Evolutionary conservation across 257 asterid species (phyloP).

Genomic region (Rubia yunnanensis): DNA sequence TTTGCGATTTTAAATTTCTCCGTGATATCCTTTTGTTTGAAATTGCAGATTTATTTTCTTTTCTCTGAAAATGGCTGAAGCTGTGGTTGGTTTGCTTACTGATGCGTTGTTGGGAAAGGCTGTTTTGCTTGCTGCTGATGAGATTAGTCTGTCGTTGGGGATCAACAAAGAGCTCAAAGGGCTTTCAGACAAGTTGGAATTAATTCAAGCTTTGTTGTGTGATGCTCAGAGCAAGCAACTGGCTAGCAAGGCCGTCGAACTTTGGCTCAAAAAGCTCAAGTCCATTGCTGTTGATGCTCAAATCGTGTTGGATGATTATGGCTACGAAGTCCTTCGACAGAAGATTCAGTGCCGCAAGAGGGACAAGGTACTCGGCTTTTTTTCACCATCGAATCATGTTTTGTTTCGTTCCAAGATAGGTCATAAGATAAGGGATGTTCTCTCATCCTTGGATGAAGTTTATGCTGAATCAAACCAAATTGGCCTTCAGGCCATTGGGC

Average conservation of each 20-base stretch:
- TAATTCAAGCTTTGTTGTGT: not conserved
- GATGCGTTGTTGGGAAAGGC: not conserved
- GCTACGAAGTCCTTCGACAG: slow-evolving; percentile 3
- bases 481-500: not conserved
- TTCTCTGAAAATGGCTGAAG: not conserved
- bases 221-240: slow-evolving; percentile 15
- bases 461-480: not conserved
- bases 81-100: not conserved
- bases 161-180: not conserved
- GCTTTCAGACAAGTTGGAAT: not conserved
- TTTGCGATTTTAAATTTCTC: too few species aligned
- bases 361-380: slow-evolving; percentile 10
- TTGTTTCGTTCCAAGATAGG: not conserved
- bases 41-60: not conserved
- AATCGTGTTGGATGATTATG: slow-evolving; percentile 13
- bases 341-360: slow-evolving; percentile 1
- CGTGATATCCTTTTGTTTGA: not conserved
- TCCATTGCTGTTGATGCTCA: slow-evolving; percentile 14
- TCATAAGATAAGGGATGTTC: not conserved
- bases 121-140: slow-evolving; percentile 3
- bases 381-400: not conserved
- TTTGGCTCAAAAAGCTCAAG: slow-evolving; percentile 24
- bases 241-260: not conserved
- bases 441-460: not conserved
- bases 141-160: not conserved